Base-by-base conservation (phyloP, 371 early-diverging fungal genomes). In the Mortierella sp. region DNA sequence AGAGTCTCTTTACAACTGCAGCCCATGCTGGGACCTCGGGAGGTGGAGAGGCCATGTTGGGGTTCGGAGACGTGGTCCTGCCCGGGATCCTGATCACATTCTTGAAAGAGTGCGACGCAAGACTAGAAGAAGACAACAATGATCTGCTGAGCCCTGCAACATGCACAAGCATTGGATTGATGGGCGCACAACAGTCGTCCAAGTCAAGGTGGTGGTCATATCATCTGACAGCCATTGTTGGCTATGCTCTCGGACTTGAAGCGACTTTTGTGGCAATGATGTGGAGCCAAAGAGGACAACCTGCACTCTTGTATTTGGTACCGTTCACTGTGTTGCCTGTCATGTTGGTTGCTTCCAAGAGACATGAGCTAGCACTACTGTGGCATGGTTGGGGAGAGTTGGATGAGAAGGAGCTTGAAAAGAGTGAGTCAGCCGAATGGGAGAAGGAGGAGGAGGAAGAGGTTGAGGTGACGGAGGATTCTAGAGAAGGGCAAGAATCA, bases 21-120 rank as follows among this genome's bases (percentile, higher is more conserved):
- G 9, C 37, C 9, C 3, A 3, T 37, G 5, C 37, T 45, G 48
- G 61, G 61, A 16, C 61, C 37, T 16, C 3, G 37, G 9, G 37
- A 5, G 68, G 68, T 50, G 81, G 77, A 11, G 74, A 81, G 19
- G 77, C 81, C 60, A 74, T 81, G 61, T 60, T 81, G 11, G 81
- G 81, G 9, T 81, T 81, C 57, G 81, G 81, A 14, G 79, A 81
- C 44, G 73, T 81, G 50, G 79, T 77, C 28, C 57, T 81, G n/a
- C 81, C 81, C 23, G 81, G 81, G n/a, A 68, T 81, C 46, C 30
- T 77, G 37, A 50, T 81, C 23, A 79, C 81, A 1, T 74, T 81
- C 30, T 30, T 74, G 62, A 70, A 62, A 28, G 80, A 79, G 26
- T 60, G 66, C 29, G 81, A 81, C 64, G 81, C 72, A 6, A 30